Percentiles rank a stretch among this genome's conserved stretches.
phyloP scores from a whole-genome alignment of 176 grass and related monocot species.

The Elaeis guineensis region DNA sequence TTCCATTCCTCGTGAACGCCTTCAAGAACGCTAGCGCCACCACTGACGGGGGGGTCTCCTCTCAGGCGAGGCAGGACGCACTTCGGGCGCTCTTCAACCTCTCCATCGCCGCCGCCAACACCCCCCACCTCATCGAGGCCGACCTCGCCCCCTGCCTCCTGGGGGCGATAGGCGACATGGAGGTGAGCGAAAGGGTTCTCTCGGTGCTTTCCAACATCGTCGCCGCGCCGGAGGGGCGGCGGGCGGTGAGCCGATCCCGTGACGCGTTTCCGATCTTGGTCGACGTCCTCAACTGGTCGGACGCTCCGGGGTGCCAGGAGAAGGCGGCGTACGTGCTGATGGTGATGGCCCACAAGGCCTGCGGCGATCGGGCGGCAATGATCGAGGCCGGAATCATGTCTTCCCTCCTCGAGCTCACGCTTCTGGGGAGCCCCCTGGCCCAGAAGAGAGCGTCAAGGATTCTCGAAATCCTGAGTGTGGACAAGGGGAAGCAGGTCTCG shows the following conservation, averaged over 20 bases:
- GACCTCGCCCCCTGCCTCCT: slow-evolving; percentile 45
- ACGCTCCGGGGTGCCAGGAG: slow-evolving; percentile 78
- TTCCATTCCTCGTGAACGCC: slow-evolving; percentile 38
- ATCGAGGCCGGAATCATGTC: slow-evolving; percentile 50
- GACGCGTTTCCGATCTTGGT: slow-evolving; percentile 49
- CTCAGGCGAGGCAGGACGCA: slow-evolving; percentile 48
- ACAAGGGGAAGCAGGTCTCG: slow-evolving; percentile 68
- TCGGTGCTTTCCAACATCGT: slow-evolving; percentile 75
- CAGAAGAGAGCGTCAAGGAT: slow-evolving; percentile 90
- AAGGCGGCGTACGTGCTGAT: slow-evolving; percentile 82
- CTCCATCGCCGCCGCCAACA: slow-evolving; percentile 55
- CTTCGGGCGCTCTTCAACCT: slow-evolving; percentile 85
- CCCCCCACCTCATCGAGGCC: slow-evolving; percentile 45
- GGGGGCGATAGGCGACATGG: slow-evolving; percentile 28
- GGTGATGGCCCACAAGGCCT: slow-evolving; percentile 81
- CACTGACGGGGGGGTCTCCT: not conserved
- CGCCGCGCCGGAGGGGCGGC: slow-evolving; percentile 50
- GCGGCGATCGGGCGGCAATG: slow-evolving; percentile 54
- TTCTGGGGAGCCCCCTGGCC: slow-evolving; percentile 70
- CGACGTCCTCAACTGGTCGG: slow-evolving; percentile 74
- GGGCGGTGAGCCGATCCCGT: slow-evolving; percentile 33
- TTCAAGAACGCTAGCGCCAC: slow-evolving; percentile 22
- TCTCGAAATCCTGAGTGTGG: slow-evolving; percentile 55
- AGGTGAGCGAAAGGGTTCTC: slow-evolving; percentile 46
- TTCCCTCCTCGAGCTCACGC: slow-evolving; percentile 79